A percentile compares a stretch with the other conserved stretches of the same genome.
phyloP scores from a whole-genome alignment of 2,329 filamentous ascomycete species.

The Hypoxylon sp. region DNA sequence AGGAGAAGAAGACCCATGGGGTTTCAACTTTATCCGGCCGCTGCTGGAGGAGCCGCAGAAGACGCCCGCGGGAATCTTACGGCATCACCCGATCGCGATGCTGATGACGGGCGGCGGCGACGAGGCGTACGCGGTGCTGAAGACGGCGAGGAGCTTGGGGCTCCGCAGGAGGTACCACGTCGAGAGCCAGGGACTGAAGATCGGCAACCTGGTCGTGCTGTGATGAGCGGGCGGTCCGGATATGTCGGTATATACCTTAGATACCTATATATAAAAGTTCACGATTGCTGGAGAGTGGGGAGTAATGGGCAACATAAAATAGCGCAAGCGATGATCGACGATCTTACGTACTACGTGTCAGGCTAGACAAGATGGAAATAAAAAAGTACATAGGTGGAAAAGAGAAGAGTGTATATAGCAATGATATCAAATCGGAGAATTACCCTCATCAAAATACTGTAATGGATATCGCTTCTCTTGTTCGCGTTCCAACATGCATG shows the following conservation, averaged over 20 bases:
- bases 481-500: background rate
- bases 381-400: background rate
- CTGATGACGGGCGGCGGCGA: conserved; percentile 83
- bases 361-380: background rate
- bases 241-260: conserved; percentile 18
- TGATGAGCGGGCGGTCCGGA: conserved; percentile 47
- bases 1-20: conserved; percentile 44
- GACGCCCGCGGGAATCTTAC: conserved; percentile 74
- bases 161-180: conserved; percentile 83
- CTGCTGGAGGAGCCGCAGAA: conserved; percentile 80
- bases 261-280: conserved; percentile 7
- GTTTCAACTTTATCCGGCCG: conserved; percentile 63
- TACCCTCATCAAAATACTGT: background rate
- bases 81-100: conserved; percentile 81
- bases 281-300: conserved; percentile 11
- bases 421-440: background rate
- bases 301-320: conserved; percentile 15
- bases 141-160: conserved; percentile 74
- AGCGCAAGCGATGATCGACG: conserved; percentile 22
- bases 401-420: background rate
- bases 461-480: background rate
- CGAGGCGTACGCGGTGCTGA: conserved; percentile 72
- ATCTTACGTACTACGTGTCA: background rate
- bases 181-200: conserved; percentile 80
- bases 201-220: conserved; percentile 81